Conservation (phyloP, 1,284 basidiomycete genomes). For the Exsudoporus floridanus region DNA sequence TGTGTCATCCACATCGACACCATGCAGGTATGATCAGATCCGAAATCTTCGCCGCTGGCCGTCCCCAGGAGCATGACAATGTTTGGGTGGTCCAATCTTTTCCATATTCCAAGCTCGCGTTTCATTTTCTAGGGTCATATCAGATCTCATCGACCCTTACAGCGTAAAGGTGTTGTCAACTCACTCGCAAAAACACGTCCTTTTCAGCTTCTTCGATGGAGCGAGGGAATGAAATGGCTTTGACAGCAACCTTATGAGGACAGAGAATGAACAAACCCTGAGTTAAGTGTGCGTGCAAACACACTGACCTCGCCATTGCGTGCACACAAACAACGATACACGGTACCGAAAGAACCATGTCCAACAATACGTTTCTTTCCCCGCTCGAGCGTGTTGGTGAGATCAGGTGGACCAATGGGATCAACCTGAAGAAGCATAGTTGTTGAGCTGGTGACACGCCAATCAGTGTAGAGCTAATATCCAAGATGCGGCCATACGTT, state of each 20-base stretch:
- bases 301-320: background rate
- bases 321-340: background rate
- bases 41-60: background rate
- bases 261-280: too few relatives aligned
- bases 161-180: background rate
- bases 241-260: conserved; percentile 10
- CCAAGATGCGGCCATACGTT: background rate
- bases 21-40: conserved; percentile 10
- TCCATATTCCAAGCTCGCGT: conserved; percentile 8
- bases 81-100: background rate
- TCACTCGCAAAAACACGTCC: conserved; percentile 1
- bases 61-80: background rate
- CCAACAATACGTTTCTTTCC: background rate
- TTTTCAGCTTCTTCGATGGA: background rate
- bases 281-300: background rate
- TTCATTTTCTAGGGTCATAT: background rate
- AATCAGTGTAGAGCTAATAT: background rate
- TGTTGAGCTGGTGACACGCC: background rate
- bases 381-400: background rate
- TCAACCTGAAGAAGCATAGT: background rate
- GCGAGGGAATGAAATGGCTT: background rate
- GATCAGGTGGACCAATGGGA: background rate
- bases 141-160: background rate
- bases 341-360: conserved; percentile 1
- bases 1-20: conserved; percentile 13